Evolutionary conservation across 176 grass and related monocot species (phyloP).

Genomic region (Oryza glumipatula): DNA sequence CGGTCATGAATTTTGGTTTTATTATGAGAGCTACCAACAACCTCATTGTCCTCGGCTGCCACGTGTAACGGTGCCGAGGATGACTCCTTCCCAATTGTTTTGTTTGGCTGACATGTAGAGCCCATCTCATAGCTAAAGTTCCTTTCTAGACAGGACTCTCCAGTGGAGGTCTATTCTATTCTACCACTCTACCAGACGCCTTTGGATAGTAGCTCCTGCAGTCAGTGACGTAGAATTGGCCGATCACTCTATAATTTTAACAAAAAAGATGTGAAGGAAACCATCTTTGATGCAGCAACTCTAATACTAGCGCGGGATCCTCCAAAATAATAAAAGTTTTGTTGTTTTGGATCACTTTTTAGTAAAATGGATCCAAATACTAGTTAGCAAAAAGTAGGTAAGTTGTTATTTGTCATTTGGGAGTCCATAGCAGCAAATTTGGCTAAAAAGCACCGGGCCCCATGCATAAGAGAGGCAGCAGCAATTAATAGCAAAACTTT

Average conservation of each 20-base stretch:
- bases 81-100: slow-evolving; percentile 13
- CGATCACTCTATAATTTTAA: neutral
- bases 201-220: no score
- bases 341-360: no score
- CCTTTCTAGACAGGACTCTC: neutral
- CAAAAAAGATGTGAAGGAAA: neutral
- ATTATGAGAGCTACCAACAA: slow-evolving; percentile 4
- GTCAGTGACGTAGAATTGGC: neutral
- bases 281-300: neutral
- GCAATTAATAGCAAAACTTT: no score
- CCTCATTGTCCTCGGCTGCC: neutral
- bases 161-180: neutral
- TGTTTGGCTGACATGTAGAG: neutral
- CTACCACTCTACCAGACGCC: neutral
- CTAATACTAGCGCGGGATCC: neutral
- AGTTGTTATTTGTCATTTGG: no score
- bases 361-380: no score
- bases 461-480: no score
- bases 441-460: no score
- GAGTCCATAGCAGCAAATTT: no score
- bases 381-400: no score
- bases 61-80: neutral
- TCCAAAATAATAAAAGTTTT: no score
- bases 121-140: neutral
- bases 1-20: slow-evolving; percentile 5